Conservation (phyloP, 2,329 filamentous ascomycete species). For the Penicillium sp. region DNA sequence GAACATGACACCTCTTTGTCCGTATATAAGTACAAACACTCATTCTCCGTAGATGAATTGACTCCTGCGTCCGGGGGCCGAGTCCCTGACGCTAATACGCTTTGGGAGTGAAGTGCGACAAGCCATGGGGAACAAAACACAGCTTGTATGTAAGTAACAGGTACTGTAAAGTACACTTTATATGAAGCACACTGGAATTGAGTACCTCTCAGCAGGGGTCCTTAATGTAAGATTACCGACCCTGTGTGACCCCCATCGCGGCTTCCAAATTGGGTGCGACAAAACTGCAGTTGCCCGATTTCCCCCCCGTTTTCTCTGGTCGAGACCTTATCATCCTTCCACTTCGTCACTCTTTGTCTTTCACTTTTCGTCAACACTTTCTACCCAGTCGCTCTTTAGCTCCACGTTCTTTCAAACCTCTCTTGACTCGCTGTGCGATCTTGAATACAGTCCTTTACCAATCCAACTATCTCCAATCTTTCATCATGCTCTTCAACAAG, state of each 20-base stretch:
- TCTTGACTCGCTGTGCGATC: conserved; percentile 23
- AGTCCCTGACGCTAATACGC: conserved; percentile 14
- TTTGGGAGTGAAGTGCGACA: conserved; percentile 7
- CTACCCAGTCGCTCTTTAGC: conserved; percentile 25
- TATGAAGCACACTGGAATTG: accelerated
- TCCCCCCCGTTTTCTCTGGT: conserved; percentile 6
- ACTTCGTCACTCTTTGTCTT: conserved; percentile 27
- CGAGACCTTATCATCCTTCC: conserved; percentile 19
- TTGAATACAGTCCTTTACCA: conserved; percentile 8
- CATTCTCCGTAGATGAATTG: not conserved
- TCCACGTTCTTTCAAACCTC: conserved; percentile 17
- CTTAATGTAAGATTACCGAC: conserved; percentile 3
- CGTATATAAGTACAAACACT: too few relatives aligned
- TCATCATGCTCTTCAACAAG: conserved; percentile 48
- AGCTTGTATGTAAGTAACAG: not conserved
- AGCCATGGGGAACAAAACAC: conserved; percentile 5
- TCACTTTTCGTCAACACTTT: conserved; percentile 11
- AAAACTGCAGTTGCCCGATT: conserved; percentile 12
- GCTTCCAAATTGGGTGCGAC: conserved; percentile 9
- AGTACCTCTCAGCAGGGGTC: not conserved
- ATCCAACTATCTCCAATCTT: conserved; percentile 6
- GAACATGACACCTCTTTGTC: not conserved
- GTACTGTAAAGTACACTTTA: not conserved
- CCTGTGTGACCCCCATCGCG: conserved; percentile 4
- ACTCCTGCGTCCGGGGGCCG: conserved; percentile 2